Evolutionary conservation across 2,329 filamentous ascomycete genomes (phyloP).

Genomic region (Aquanectria penicillioides): DNA sequence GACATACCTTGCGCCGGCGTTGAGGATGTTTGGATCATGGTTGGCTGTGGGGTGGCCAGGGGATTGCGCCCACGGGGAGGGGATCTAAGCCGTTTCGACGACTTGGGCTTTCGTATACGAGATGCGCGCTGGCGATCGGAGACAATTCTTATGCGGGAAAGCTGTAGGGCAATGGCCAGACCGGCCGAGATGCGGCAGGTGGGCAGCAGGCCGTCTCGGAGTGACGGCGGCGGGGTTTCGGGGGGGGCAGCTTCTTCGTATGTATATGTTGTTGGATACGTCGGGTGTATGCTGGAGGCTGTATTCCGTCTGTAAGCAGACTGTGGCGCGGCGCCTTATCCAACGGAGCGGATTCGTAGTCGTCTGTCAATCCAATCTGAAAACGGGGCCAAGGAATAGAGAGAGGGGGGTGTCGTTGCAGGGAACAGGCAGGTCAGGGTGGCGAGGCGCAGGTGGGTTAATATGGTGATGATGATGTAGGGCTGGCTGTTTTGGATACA

Average conservation of each 20-base stretch:
- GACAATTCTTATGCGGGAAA: conserved; percentile 8
- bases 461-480: conserved; percentile 15
- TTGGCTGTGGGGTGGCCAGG: conserved; percentile 35
- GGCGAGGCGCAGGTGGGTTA: conserved; percentile 15
- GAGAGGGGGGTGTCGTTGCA: conserved; percentile 5
- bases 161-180: conserved; percentile 16
- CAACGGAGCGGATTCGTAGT: background rate
- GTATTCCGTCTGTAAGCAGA: no score
- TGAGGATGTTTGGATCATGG: conserved; percentile 41
- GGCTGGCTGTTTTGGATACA: conserved; percentile 2
- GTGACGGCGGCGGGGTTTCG: conserved; percentile 10
- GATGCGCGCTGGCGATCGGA: conserved; percentile 22
- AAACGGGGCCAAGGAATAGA: background rate
- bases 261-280: conserved; percentile 7
- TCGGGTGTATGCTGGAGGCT: no score
- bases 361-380: conserved; percentile 1
- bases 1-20: conserved; percentile 38
- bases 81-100: conserved; percentile 17
- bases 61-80: conserved; percentile 25
- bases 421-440: conserved; percentile 12
- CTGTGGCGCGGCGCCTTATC: conserved; percentile 8
- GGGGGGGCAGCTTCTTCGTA: background rate
- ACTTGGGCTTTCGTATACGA: conserved; percentile 31
- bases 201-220: conserved; percentile 15
- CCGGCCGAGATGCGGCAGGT: conserved; percentile 6